phyloP scores from a whole-genome alignment of 202 grass and related monocot genomes.

The Bolboschoenoplectus hybrid region DNA sequence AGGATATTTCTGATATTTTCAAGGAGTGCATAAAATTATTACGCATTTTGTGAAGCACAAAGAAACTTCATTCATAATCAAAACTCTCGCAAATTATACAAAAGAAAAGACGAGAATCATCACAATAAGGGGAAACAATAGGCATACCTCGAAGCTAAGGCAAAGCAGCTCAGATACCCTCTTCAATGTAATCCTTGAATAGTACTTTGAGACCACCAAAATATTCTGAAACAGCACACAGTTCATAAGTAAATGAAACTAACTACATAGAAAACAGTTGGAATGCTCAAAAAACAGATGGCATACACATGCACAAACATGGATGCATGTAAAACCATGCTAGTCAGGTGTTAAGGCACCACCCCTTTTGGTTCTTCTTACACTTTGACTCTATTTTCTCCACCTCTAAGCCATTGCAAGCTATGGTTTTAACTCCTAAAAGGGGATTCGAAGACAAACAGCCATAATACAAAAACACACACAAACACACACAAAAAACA shows the following conservation, averaged over 20 bases:
- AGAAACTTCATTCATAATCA: background rate
- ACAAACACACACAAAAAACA: background rate
- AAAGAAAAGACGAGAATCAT: background rate
- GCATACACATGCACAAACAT: background rate
- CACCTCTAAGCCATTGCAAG: background rate
- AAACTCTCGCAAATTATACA: background rate
- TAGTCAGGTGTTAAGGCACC: background rate
- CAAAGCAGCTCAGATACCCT: conserved; percentile 82
- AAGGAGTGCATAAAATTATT: background rate
- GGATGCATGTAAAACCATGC: background rate
- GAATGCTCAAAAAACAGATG: conserved; percentile 1
- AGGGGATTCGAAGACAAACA: background rate
- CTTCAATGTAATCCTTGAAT: conserved; percentile 92
- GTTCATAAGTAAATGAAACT: background rate
- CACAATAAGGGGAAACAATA: conserved; percentile 23
- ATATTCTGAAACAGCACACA: conserved; percentile 67
- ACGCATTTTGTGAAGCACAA: background rate
- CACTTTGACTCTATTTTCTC: background rate
- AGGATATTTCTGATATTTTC: background rate
- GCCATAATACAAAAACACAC: background rate
- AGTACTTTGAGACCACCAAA: conserved; percentile 97
- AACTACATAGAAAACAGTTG: background rate
- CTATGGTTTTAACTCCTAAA: background rate
- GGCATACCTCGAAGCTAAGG: conserved; percentile 67
- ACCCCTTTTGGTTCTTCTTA: background rate